Evolutionary conservation across 2,329 filamentous ascomycete species (phyloP), one percentile per base, ranked within the genome.

Genomic region (Penicillium sclerotigenum): DNA sequence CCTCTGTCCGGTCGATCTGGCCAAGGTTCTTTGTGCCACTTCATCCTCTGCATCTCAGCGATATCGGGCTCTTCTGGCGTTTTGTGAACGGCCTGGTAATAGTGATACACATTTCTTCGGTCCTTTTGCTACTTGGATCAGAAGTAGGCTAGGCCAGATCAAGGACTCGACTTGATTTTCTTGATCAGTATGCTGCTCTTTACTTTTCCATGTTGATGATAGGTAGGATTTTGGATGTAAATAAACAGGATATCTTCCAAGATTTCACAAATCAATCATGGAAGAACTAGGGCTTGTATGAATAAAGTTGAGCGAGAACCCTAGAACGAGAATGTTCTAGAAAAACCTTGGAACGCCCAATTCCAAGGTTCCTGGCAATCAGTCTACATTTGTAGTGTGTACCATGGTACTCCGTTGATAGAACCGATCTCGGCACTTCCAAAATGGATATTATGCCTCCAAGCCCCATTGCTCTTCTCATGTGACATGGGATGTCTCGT

Each of bases 1-100:
- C 56, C 63, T 73, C 9, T 72, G 71, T 50, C 69, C 68, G 7
- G 56, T 72, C 5, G 67, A 69, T 59, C 47, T 68, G 29, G 59
- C 56, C 2, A 73, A 71, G 41, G 20, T 71, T 47, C 42, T 59
- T 6, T 38, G 56, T 52, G 66, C 65, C 22, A 70, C 68, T 1
- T 57, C 51, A 1, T 40, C 55, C 2, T 56, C 60, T 16, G 54
- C 47, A 2, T 29, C 49, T 24, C 40, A 62, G 37, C 45, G 63
- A 45, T 68, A 69, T 41, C 33, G 56, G 31, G 61, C 58, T 8
- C 53, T 71, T 13, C 31, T 69, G 31, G 20, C 13, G 1, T 68
- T 65, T 28, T 72, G 69, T 48, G 55, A 62, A 5, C 46, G 31
- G 3, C 52, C 48, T 8, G 20, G 18, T 4, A 52, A 63, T 47